Evolutionary conservation across 2,329 filamentous ascomycete species (phyloP), one percentile per base, ranked within the genome.

Genomic region (Eurotiales sp.): DNA sequence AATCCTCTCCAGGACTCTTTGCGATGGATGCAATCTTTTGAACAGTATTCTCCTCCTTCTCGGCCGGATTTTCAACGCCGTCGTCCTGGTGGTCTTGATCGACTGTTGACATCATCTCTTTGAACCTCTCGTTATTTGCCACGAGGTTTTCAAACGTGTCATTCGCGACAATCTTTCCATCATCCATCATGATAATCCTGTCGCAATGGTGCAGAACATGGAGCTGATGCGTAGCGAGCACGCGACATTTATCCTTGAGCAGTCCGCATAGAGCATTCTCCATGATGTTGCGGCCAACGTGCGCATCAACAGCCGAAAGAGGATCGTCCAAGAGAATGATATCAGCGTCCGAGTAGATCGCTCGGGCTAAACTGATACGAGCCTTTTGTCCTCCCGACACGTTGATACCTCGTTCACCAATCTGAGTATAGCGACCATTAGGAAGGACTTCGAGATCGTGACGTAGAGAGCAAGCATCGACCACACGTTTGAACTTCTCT

Each of bases 191-290:
- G 46, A 95, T 82, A 58, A 96, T 90, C 37, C 90, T 80, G 64
- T 96, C 90, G 60, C 89, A 95, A 39, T 89, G 84, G 64, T 81
- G 89, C 4, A 96, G 78, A 48, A 95, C 89, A 77, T 91, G 92
- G 14, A 96, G 80, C 66, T 96, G 90, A 68, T 96, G 90, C 0
- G 90, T 96, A 1, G 90, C 90, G 23, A 96, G 77, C 23, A 96
- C 85, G 22, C 90, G 81, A 62, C 88, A 90, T 71, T 95, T 95
- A 70, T 90, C 80, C 60, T 86, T 87, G 49, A 96, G 75, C 3
- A 96, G 77, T 12, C 90, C 90, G 53, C 88, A 81, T 51, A 96
- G 95, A 40, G 90, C 90, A 54, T 93, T 84, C 67, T 95, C 90
- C 70, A 96, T 95, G 60, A 96, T 81, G 58, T 82, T 79, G n/a